These are phyloP conservation scores for Ceriops tagal DNA, from an alignment of 345 rosid species.

Conservation along the genomic window DNA sequence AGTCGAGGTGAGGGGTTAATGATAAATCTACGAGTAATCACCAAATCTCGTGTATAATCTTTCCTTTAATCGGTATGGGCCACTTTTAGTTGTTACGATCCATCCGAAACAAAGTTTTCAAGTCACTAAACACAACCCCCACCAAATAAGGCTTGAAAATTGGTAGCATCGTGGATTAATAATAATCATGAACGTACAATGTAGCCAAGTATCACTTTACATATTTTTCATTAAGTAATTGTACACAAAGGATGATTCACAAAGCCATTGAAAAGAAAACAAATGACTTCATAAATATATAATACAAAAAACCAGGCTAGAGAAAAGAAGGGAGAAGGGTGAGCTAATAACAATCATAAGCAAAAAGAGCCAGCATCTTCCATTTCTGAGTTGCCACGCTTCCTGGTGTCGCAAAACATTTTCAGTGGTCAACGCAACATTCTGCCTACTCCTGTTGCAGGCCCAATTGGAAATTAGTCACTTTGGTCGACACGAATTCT, in stretches of 20 bases:
- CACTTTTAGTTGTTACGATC: too few species aligned
- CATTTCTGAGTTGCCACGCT: conserved; percentile 16
- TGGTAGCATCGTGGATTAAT: too few species aligned
- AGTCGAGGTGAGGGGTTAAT: too few species aligned
- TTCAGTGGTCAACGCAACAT: background rate
- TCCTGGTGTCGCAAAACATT: conserved; percentile 9
- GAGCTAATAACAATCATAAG: background rate
- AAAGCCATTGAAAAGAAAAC: background rate
- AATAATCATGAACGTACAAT: too few species aligned
- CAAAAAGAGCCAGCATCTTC: conserved; percentile 11
- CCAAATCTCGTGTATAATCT: too few species aligned
- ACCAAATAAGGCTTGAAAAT: too few species aligned
- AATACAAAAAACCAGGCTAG: background rate
- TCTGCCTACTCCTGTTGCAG: conserved; percentile 7
- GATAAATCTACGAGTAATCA: too few species aligned
- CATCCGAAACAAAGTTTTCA: too few species aligned
- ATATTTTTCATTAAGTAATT: background rate
- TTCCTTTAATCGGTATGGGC: too few species aligned
- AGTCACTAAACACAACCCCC: too few species aligned
- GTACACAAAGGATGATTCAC: conserved; percentile 1
- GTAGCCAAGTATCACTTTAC: too few species aligned
- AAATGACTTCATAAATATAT: background rate
- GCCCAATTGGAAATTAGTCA: conserved; percentile 16
- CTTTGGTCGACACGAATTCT: conserved; percentile 14
- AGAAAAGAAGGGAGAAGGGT: background rate